These are phyloP conservation scores for Smittium mucronatum DNA, from an alignment of 371 early-diverging fungal species.

Conservation along the genomic window DNA sequence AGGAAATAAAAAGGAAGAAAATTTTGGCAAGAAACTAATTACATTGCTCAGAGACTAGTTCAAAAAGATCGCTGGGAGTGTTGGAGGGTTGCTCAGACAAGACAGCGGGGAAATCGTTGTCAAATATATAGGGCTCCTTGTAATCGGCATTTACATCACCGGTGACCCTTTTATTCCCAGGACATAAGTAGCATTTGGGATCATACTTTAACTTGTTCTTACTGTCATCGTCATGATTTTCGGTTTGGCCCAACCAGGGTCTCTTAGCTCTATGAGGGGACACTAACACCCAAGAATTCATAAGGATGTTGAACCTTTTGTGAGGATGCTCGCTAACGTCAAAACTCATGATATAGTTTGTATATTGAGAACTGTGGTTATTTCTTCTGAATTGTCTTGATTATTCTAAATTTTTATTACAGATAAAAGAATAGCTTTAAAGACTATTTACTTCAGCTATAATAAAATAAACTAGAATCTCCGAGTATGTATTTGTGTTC, in stretches of 20 bases:
- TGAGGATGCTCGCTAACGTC: constrained; percentile 62
- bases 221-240: constrained; percentile 32
- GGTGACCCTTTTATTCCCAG: constrained; percentile 64
- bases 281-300: constrained; percentile 77
- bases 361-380: no score
- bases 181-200: constrained; percentile 74
- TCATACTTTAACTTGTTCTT: constrained; percentile 38
- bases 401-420: no score
- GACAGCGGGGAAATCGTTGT: constrained; percentile 87
- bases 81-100: constrained; percentile 44
- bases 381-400: no score
- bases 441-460: no score
- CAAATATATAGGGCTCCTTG: constrained; percentile 57
- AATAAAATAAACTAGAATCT: no score
- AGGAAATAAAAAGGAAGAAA: not conserved
- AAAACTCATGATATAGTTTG: constrained; percentile 36
- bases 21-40: not conserved
- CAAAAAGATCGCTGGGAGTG: constrained; percentile 17
- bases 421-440: no score
- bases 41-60: constrained; percentile 2
- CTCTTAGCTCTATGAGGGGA: constrained; percentile 89
- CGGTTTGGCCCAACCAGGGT: constrained; percentile 80
- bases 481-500: no score
- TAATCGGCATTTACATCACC: constrained; percentile 64
- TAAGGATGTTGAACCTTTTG: constrained; percentile 78